These are phyloP conservation scores for Hordeum marinum DNA, from an alignment of 176 grass and related monocot genomes.

Conservation along the genomic window DNA sequence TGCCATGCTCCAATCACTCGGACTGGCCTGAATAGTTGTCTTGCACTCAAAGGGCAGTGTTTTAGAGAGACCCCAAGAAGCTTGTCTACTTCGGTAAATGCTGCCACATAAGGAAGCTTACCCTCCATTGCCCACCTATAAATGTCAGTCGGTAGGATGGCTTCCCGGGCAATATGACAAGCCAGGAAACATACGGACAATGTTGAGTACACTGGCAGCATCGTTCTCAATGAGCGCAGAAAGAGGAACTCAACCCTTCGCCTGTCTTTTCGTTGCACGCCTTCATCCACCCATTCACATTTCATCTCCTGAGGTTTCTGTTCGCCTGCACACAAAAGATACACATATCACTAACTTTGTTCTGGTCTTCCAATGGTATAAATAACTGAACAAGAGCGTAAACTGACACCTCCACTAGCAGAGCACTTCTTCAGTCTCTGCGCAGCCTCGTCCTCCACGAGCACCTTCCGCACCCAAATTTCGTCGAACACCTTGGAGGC, in stretches of 20 bases:
- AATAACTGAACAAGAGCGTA: background rate
- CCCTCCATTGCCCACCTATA: conserved; percentile 61
- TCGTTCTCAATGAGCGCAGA: conserved; percentile 54
- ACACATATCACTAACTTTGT: background rate
- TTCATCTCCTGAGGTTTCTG: conserved; percentile 12
- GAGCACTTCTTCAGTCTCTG: background rate
- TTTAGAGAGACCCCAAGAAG: conserved; percentile 35
- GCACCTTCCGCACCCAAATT: conserved; percentile 39
- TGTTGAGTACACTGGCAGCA: conserved; percentile 73
- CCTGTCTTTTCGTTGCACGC: conserved; percentile 12
- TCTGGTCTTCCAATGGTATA: background rate
- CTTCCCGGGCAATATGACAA: conserved; percentile 71
- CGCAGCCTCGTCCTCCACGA: conserved; percentile 11
- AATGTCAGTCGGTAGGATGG: conserved; percentile 71
- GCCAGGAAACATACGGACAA: conserved; percentile 67
- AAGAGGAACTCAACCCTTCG: conserved; percentile 37
- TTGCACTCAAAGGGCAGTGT: conserved; percentile 37
- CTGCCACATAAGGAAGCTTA: conserved; percentile 73
- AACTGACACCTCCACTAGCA: background rate
- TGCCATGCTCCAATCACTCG: conserved; percentile 71
- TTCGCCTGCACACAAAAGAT: conserved; percentile 28
- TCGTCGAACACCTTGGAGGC: conserved; percentile 57
- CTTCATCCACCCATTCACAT: conserved; percentile 17
- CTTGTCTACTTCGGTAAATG: conserved; percentile 52
- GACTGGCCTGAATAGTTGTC: conserved; percentile 69